Evolutionary conservation across 345 rosid species (phyloP), one percentile per base, ranked within the genome.

Genomic region (Gossypium ekmanianum): DNA sequence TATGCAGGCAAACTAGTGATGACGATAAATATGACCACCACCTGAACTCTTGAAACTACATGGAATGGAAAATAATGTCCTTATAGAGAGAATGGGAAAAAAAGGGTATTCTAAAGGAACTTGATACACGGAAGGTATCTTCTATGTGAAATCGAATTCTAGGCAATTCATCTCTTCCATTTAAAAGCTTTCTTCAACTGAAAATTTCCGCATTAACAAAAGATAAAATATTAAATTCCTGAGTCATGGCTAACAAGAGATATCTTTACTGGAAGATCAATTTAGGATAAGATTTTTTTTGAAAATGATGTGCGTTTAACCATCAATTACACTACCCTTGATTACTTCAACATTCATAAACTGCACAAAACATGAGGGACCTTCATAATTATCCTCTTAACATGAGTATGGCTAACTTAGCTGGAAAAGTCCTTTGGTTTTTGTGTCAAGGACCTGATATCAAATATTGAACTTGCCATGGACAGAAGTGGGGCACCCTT

Each of bases 111-210:
- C 67, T 34, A 34, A 16, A 62, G 16, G 20, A 34, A 34, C 47
- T 34, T 34, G 22, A 29, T 8, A 16, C 22, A 62, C 12, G 2
- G 66, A 17, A 56, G 12, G 18, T 10, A 58, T 58, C 62, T 22
- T 58, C 14, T 24, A 58, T 58, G 62, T 11, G 29, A 57, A 70
- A 27, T 59, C 41, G 17, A 12, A 59, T 59, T 24, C 26, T 24
- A 56, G 39, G 39, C 39, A 14, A 24, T 24, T 59, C 3, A 59
- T 24, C 34, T 26, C 39, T 59, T 59, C 17, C 64, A 11, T 34
- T 43, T 43, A 45, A 65, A 18, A 65, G 50, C 48, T 65, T 65
- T 65, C 69, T 43, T 43, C 27, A 65, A 65, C 27, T 10, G 68
- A 65, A 44, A 26, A 61, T 12, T 26, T 61, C 43, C 43, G 5